A percentile compares a stretch with the other conserved stretches of the same genome.
Conservation (phyloP, 306 rosid species). For the Luffa acutangula region DNA sequence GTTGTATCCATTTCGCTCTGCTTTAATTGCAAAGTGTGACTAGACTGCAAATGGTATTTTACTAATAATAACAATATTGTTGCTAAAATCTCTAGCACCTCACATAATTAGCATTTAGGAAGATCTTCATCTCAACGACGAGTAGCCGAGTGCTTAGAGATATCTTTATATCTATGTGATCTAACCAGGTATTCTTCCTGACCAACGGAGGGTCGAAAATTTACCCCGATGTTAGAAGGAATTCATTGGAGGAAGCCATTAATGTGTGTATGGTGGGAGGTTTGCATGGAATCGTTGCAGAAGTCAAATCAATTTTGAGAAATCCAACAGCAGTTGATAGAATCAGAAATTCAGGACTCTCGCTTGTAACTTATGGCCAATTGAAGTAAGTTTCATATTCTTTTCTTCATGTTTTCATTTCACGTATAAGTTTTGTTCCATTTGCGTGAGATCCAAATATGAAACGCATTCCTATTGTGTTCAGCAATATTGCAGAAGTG, state of each 20-base stretch:
- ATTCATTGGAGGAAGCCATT: conserved; percentile 35
- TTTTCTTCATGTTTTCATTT: not conserved
- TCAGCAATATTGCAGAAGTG: conserved; percentile 28
- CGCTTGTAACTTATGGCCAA: conserved; percentile 33
- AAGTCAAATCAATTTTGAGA: conserved; percentile 28
- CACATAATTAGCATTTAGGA: not conserved
- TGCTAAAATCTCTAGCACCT: not conserved
- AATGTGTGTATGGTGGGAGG: conserved; percentile 33
- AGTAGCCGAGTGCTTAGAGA: not conserved
- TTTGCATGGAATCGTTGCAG: conserved; percentile 43
- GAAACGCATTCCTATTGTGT: not conserved
- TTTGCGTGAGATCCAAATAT: not conserved
- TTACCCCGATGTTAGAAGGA: conserved; percentile 28
- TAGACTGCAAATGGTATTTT: not conserved
- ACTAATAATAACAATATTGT: not conserved
- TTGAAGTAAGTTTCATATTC: conserved; percentile 21
- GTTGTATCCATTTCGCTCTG: not conserved
- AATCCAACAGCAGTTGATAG: conserved; percentile 23
- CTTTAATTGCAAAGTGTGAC: not conserved
- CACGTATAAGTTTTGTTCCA: not conserved
- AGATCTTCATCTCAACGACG: not conserved
- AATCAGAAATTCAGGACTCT: conserved; percentile 27
- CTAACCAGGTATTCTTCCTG: conserved; percentile 35
- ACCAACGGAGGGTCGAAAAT: conserved; percentile 33
- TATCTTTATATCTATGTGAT: not conserved